A percentile compares a stretch with the other conserved stretches of the same genome.
These are phyloP conservation scores for Tolypocladium ovalisporum DNA, from an alignment of 2,329 filamentous ascomycete species.

Conservation along the genomic window DNA sequence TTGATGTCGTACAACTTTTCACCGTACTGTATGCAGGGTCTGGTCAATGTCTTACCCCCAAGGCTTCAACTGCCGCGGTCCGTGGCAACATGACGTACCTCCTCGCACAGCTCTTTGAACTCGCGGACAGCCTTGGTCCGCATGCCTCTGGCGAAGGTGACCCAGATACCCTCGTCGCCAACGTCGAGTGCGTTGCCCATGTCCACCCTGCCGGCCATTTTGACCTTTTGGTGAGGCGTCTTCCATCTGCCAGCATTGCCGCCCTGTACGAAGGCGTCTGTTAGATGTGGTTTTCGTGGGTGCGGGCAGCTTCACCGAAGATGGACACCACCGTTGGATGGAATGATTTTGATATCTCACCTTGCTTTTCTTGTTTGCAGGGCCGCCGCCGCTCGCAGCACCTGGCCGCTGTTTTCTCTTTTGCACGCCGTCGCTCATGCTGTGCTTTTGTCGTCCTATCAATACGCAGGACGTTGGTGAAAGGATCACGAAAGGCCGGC, in stretches of 20 bases:
- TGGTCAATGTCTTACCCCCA: conserved; percentile 4
- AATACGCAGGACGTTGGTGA: background rate
- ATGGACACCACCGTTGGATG: background rate
- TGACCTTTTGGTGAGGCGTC: conserved; percentile 47
- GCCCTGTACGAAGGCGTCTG: conserved; percentile 20
- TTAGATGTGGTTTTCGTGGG: background rate
- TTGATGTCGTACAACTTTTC: conserved; percentile 47
- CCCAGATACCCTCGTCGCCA: conserved; percentile 67
- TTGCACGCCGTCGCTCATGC: conserved; percentile 19
- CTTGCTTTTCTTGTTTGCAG: conserved; percentile 28
- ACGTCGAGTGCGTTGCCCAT: conserved; percentile 43
- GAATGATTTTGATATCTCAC: conserved; percentile 11
- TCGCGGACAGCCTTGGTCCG: conserved; percentile 60
- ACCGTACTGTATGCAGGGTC: conserved; percentile 42
- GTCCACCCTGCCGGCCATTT: conserved; percentile 28
- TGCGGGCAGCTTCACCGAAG: background rate
- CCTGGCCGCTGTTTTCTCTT: conserved; percentile 25
- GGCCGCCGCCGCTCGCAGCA: conserved; percentile 12
- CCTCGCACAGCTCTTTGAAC: conserved; percentile 53
- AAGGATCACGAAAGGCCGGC: too few relatives aligned
- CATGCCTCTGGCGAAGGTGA: conserved; percentile 63
- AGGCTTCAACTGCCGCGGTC: background rate
- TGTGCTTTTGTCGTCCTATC: background rate
- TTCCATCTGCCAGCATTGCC: conserved; percentile 49
- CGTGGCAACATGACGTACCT: conserved; percentile 32